Conservation (phyloP, 1,284 basidiomycete genomes). For the Polyporus tsugae region DNA sequence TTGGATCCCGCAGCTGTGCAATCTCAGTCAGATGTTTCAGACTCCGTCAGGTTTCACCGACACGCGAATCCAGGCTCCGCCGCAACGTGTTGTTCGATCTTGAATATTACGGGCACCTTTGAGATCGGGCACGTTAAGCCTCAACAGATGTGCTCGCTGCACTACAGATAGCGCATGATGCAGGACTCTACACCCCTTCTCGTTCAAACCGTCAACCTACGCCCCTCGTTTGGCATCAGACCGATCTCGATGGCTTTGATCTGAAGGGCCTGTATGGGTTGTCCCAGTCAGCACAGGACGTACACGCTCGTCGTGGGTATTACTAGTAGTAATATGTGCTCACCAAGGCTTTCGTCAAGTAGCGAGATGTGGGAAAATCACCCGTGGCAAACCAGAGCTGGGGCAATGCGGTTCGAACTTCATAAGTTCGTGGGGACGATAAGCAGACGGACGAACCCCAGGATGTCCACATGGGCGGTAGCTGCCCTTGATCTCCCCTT, state of each 20-base stretch:
- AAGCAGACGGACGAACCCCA: conserved; percentile 27
- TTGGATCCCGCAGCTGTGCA: not conserved
- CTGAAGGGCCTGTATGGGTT: not conserved
- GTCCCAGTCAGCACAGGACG: not conserved
- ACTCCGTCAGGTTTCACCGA: not conserved
- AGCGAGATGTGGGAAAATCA: conserved; percentile 43
- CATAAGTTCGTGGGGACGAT: not conserved
- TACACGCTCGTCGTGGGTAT: not conserved
- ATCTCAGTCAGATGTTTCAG: not conserved
- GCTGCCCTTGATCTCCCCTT: conserved; percentile 61
- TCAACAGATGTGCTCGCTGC: too few relatives aligned
- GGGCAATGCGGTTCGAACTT: too few relatives aligned
- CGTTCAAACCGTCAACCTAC: not conserved
- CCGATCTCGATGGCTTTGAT: not conserved
- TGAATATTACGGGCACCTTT: not conserved
- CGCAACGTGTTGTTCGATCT: not conserved
- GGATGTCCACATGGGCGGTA: conserved; percentile 46
- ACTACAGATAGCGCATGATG: not conserved
- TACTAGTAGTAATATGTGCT: conserved; percentile 4
- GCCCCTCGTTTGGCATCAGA: not conserved
- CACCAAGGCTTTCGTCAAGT: conserved; percentile 46
- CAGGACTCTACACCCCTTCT: not conserved
- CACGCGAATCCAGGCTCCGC: not conserved
- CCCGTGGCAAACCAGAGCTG: conserved; percentile 49
- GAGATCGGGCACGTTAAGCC: too few relatives aligned